phyloP scores from a whole-genome alignment of 164 flowering plant genomes.

The Aristolochia californica region DNA sequence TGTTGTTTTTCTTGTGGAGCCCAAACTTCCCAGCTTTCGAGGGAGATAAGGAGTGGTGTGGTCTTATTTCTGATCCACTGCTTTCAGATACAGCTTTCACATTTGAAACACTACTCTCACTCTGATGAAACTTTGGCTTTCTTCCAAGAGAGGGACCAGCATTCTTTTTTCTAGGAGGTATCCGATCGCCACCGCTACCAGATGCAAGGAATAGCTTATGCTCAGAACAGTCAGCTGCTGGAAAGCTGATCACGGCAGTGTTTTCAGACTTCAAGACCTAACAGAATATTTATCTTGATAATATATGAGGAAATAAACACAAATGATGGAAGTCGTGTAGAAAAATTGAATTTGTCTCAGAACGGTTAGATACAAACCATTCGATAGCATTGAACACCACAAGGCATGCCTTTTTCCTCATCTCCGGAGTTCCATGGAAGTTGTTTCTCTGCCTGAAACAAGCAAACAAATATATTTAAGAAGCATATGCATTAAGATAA shows the following conservation, averaged over 20 bases:
- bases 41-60: constrained; percentile 29
- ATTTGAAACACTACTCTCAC: constrained; percentile 81
- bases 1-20: constrained; percentile 48
- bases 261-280: constrained; percentile 54
- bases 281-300: constrained; percentile 3
- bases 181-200: constrained; percentile 31
- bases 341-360: not conserved
- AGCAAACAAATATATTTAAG: constrained; percentile 1
- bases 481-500: constrained; percentile 4
- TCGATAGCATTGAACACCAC: constrained; percentile 69
- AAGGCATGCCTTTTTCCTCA: constrained; percentile 46
- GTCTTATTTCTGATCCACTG: constrained; percentile 65
- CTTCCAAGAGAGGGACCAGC: constrained; percentile 29
- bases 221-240: constrained; percentile 23
- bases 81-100: constrained; percentile 57
- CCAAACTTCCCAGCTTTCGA: constrained; percentile 40
- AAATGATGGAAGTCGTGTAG: not conserved
- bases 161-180: constrained; percentile 31
- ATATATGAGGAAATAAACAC: not conserved
- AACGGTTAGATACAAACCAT: constrained; percentile 32
- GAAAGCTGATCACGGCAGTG: constrained; percentile 22
- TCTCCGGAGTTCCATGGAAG: constrained; percentile 45
- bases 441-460: constrained; percentile 70
- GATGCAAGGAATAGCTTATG: constrained; percentile 36
- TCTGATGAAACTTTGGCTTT: constrained; percentile 49